Base-by-base conservation (phyloP, 2,329 filamentous ascomycete species). In the Pseudonectria foliicola region DNA sequence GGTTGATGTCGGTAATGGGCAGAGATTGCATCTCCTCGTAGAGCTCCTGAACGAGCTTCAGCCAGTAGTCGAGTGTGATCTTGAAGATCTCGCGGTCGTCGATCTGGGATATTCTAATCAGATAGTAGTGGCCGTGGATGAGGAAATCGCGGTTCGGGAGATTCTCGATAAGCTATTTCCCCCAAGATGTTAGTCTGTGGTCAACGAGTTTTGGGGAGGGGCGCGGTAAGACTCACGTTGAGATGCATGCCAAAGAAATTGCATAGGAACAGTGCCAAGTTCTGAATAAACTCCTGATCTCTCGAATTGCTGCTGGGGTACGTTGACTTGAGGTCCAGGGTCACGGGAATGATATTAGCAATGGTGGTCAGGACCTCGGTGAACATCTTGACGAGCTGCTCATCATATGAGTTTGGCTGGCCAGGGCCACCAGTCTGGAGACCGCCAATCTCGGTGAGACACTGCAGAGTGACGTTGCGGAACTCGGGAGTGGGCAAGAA, bases 51-150 rank as follows among this genome's bases (percentile, higher is more conserved):
- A 98, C 93, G 33, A 96, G 75, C 65, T 95, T 96, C 25, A 93
- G 92, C 92, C 92, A 98, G 68, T 98, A 98, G 61, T 98, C 93
- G 43, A 98, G 71, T 59, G 86, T 94, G 55, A 98, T 98, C 73
- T 98, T 98, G 77, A 98, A 98, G 46, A 98, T 95, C 61, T 98
- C 92, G 35, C 92, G 82, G 56, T 98, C 93, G 49, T 98, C 92
- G 48, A 98, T 98, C 66, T 98, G 89, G 31, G 89, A 95, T 61
- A 98, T 95, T 44, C 90, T 82, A 55, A 98, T 95, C 11, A 98
- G 79, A 63, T 98, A 98, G 64, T 94, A 96, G 63, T 98, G 92
- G 13, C 87, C 90, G 56, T 98, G 92, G 1, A 87, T 85, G 28
- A 98, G 80, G 62, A 86, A 98, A 54, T 98, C 92, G 48, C 82